These are phyloP conservation scores for Dendrostoma leiphaemia DNA, from an alignment of 2,329 filamentous ascomycete genomes.

Conservation along the genomic window DNA sequence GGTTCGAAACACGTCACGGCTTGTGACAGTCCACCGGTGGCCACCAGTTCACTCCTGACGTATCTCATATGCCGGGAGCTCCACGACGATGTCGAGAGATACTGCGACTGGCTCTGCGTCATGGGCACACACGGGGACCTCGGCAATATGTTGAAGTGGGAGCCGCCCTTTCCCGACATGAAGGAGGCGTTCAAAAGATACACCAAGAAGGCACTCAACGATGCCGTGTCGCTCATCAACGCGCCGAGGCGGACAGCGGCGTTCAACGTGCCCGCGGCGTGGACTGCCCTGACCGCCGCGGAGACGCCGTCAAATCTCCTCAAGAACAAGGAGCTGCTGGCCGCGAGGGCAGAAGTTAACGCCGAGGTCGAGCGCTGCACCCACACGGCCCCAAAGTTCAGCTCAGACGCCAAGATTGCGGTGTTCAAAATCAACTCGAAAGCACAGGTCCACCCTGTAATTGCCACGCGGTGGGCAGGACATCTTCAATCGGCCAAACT, in stretches of 20 bases:
- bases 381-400: conserved; percentile 63
- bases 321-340: conserved; percentile 44
- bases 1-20: conserved; percentile 56
- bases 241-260: conserved; percentile 61
- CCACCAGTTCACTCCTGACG: conserved; percentile 62
- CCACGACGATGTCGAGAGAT: conserved; percentile 44
- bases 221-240: conserved; percentile 63
- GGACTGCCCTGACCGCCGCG: conserved; percentile 54
- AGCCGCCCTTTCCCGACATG: conserved; percentile 66
- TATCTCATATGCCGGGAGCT: conserved; percentile 61
- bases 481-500: conserved; percentile 56
- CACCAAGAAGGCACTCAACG: conserved; percentile 61
- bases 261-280: conserved; percentile 60
- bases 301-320: conserved; percentile 50
- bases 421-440: conserved; percentile 59
- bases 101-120: conserved; percentile 60
- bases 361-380: conserved; percentile 60
- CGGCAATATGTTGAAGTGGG: conserved; percentile 64
- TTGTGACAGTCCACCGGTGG: conserved; percentile 62
- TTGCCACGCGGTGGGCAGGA: conserved; percentile 66
- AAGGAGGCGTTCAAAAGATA: conserved; percentile 55
- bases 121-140: conserved; percentile 68
- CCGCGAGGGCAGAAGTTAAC: conserved; percentile 57
- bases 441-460: conserved; percentile 65
- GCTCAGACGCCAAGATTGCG: conserved; percentile 58